Evolutionary conservation across 768 basidiomycete genomes (phyloP).

Genomic region (Tulasnella sp.): DNA sequence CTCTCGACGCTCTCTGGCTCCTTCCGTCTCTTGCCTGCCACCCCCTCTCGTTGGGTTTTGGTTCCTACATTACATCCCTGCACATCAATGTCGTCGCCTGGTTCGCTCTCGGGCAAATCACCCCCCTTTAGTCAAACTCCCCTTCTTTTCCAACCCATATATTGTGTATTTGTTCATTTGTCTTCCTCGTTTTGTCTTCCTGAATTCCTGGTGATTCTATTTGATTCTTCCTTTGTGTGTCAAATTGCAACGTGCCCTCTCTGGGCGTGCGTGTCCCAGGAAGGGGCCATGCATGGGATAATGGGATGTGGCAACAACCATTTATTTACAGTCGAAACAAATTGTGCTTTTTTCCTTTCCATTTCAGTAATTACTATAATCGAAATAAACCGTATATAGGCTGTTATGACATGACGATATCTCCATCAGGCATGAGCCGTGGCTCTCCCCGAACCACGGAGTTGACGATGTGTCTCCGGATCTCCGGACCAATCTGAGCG

Average conservation of each 20-base stretch:
- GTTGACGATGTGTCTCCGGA: constrained; percentile 80
- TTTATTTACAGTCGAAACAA: background rate
- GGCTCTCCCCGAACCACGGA: constrained; percentile 80
- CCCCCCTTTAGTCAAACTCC: background rate
- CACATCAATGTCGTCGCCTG: background rate
- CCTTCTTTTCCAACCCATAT: background rate
- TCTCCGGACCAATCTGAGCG: constrained; percentile 77
- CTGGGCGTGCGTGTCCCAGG: background rate
- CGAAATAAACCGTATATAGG: background rate
- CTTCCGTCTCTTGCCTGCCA: background rate
- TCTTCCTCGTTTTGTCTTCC: background rate
- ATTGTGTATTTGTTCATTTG: background rate
- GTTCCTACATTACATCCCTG: background rate
- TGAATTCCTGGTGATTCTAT: background rate
- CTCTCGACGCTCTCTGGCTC: background rate
- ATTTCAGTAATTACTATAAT: background rate
- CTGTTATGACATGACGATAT: constrained; percentile 42
- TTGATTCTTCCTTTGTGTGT: background rate
- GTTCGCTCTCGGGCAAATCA: background rate
- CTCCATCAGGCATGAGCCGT: constrained; percentile 48
- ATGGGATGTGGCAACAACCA: no score
- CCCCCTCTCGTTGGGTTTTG: background rate
- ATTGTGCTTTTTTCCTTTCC: background rate
- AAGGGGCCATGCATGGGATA: background rate
- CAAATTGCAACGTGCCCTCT: background rate